These are phyloP conservation scores for Thermoascus crustaceus DNA, from an alignment of 2,329 filamentous ascomycete species.

Conservation along the genomic window DNA sequence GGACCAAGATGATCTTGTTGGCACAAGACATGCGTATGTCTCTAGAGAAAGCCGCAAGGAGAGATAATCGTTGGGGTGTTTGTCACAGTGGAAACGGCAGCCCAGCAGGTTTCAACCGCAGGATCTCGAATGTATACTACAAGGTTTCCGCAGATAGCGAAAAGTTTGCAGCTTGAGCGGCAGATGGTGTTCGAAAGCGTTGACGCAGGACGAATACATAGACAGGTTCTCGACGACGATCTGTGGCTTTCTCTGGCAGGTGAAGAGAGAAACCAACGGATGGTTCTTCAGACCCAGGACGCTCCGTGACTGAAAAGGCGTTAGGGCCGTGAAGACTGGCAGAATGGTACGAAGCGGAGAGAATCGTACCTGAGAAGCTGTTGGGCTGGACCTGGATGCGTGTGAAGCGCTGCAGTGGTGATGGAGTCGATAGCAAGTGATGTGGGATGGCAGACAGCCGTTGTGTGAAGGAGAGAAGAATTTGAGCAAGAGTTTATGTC, in stretches of 20 bases:
- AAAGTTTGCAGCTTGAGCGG: slow-evolving; percentile 94
- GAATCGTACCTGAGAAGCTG: background rate
- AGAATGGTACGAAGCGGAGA: background rate
- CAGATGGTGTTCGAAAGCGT: slow-evolving; percentile 89
- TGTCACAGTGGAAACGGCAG: slow-evolving; percentile 20
- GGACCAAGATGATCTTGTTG: slow-evolving; percentile 38
- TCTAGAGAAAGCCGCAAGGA: no score
- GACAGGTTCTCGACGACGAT: slow-evolving; percentile 51
- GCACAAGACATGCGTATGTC: slow-evolving; percentile 59
- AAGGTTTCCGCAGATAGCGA: slow-evolving; percentile 90
- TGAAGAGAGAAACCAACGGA: slow-evolving; percentile 23
- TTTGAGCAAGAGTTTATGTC: slow-evolving; percentile 1
- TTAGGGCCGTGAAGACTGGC: slow-evolving; percentile 11
- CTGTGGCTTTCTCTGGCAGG: slow-evolving; percentile 29
- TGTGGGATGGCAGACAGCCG: background rate
- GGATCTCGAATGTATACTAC: slow-evolving; percentile 79
- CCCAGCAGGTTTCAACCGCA: slow-evolving; percentile 66
- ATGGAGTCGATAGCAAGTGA: background rate
- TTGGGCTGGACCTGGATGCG: background rate
- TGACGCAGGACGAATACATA: slow-evolving; percentile 98
- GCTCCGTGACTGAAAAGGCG: slow-evolving; percentile 9
- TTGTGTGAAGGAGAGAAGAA: slow-evolving; percentile 1
- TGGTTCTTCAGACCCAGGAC: slow-evolving; percentile 20
- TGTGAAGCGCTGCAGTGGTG: background rate
- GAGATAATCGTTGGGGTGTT: slow-evolving; percentile 6